phyloP scores from a whole-genome alignment of 2,329 filamentous ascomycete species.

The Pseudogymnoascus sp. region DNA sequence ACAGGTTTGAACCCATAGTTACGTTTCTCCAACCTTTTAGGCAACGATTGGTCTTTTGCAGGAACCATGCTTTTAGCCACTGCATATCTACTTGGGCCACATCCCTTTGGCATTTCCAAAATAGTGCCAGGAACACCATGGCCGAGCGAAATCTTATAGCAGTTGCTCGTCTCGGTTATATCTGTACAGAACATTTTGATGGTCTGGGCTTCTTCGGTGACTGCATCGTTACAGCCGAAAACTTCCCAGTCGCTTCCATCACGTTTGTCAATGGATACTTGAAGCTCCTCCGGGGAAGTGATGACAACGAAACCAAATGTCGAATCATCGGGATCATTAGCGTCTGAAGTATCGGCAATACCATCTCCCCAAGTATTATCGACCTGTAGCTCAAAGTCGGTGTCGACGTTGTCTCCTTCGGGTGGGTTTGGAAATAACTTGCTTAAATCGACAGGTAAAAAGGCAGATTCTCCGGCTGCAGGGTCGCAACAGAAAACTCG shows the following conservation, averaged over 20 bases:
- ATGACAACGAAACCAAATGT: conserved; percentile 17
- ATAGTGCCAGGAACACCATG: conserved; percentile 25
- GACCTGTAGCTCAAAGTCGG: conserved; percentile 16
- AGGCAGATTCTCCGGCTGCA: conserved; percentile 16
- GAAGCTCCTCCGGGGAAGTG: conserved; percentile 20
- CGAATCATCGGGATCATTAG: conserved; percentile 12
- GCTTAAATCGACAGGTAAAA: conserved; percentile 21
- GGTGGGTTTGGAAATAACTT: conserved; percentile 23
- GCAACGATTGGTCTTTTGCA: conserved; percentile 18
- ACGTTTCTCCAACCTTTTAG: conserved; percentile 15
- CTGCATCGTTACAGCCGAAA: conserved; percentile 21
- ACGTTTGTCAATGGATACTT: conserved; percentile 23
- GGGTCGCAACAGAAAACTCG: conserved; percentile 23
- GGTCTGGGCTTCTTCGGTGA: conserved; percentile 20
- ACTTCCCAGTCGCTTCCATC: conserved; percentile 29
- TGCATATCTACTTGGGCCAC: conserved; percentile 23
- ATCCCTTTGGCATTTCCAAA: conserved; percentile 24
- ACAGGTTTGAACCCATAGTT: conserved; percentile 7
- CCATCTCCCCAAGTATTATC: conserved; percentile 15
- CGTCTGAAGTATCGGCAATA: background rate
- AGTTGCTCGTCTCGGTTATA: conserved; percentile 18
- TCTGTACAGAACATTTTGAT: conserved; percentile 24
- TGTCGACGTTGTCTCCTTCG: conserved; percentile 17
- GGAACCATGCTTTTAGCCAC: conserved; percentile 19
- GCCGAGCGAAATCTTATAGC: conserved; percentile 22